Base-by-base conservation (phyloP, 805 yeast species). In the Naumovozyma dairenensis region DNA sequence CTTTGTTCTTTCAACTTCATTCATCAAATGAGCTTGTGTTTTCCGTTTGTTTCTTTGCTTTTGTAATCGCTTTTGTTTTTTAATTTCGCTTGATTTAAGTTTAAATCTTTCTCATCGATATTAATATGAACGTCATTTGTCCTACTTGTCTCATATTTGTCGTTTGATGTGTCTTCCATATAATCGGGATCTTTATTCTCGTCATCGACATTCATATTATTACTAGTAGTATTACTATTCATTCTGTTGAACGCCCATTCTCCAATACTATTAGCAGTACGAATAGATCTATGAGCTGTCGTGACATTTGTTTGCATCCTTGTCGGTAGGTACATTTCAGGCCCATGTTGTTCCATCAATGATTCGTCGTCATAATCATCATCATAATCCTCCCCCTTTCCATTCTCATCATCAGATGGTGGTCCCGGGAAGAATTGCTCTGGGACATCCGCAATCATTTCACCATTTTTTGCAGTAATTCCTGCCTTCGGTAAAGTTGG, bases 181-280 rank as follows among this genome's bases (percentile, higher is more conserved):
- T 24, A 12, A 24, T 20, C 22, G 7, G 9, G 9, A 20, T 20
- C 29, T 29, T 27, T 31, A 29, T 29, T 26, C 18, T 30, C 29
- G 28, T 30, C 18, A 21, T 24, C 35, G 10, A 20, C 10, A 13
- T 38, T 37, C 12, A 48, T 37, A 27, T 44, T 44, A 13, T n/a
- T 24, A 19, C 32, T 28, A 26, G 44, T 39, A n/a, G 45, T 45
- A 32, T 32, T 33, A 27, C 34, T 34, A 20, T 33, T 42, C 24
- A 33, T 40, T 22, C 35, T 37, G 24, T 34, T 34, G 26, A 43
- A 40, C 4, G 45, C 49, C 55, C 53, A 53, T 18, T 51, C 57
- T n/a, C 55, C 57, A 25, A 45, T 46, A 43, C 58, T 55, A 33
- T 48, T 51, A 4, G 45, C 42, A 1, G 57, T 53, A 22, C 50